Percentiles rank a stretch among this genome's conserved stretches.
These are phyloP conservation scores for Penicillium bialowiezense DNA, from an alignment of 495 filamentous ascomycete species.

Conservation along the genomic window DNA sequence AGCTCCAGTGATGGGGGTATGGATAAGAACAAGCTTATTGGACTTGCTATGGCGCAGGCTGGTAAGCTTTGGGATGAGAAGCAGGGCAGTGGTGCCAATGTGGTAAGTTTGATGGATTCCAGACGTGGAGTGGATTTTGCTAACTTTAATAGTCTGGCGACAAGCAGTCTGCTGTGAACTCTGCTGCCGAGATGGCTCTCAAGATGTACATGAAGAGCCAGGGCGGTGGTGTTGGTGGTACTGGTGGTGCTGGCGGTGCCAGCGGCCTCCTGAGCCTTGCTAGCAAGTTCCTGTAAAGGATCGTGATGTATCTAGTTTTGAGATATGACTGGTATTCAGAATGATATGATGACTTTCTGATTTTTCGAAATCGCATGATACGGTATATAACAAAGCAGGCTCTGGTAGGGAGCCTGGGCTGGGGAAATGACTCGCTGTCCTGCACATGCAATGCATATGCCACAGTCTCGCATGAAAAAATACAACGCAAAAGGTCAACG, in stretches of 20 bases:
- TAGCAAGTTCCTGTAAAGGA: slow-evolving; percentile 46
- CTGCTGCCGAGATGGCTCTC: slow-evolving; percentile 62
- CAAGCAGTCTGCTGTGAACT: slow-evolving; percentile 60
- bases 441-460: slow-evolving; percentile 5
- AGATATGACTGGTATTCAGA: slow-evolving; percentile 1
- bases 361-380: background rate
- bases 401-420: background rate
- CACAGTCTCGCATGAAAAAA: slow-evolving; percentile 3
- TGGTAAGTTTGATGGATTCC: slow-evolving; percentile 36
- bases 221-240: slow-evolving; percentile 46
- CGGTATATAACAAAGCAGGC: slow-evolving; percentile 7
- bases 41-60: slow-evolving; percentile 67
- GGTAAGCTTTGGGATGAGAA: slow-evolving; percentile 63
- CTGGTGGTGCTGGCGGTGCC: slow-evolving; percentile 33
- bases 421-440: slow-evolving; percentile 4
- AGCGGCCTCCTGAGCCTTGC: slow-evolving; percentile 56
- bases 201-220: slow-evolving; percentile 67
- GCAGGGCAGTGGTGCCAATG: slow-evolving; percentile 38
- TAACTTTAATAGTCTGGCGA: slow-evolving; percentile 39
- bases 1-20: slow-evolving; percentile 27
- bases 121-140: slow-evolving; percentile 1
- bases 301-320: background rate
- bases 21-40: slow-evolving; percentile 61
- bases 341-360: slow-evolving; percentile 11
- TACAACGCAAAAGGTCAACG: slow-evolving; percentile 17